Percentiles rank a stretch among this genome's conserved stretches.
Conservation (phyloP, 805 yeast species). For the Zygoascus bituminiphila region DNA sequence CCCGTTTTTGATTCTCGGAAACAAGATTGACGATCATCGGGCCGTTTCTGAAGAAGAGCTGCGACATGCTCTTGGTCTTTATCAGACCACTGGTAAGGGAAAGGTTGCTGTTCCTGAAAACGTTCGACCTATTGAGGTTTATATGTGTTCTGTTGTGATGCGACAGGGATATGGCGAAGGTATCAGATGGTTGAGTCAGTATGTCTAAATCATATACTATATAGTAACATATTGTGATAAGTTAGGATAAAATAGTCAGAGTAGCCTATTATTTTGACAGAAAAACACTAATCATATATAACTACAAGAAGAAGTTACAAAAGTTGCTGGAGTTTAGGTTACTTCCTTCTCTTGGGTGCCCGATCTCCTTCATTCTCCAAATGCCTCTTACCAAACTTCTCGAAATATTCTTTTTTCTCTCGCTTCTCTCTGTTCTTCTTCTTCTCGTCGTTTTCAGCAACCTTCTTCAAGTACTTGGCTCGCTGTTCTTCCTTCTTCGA, state of each 20-base stretch:
- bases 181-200: slow-evolving; percentile 96
- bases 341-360: neutral
- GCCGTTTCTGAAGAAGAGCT: slow-evolving; percentile 95
- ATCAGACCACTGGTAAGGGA: slow-evolving; percentile 86
- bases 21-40: slow-evolving; percentile 88
- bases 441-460: slow-evolving; percentile 65
- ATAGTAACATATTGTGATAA: too few species aligned
- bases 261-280: too few species aligned
- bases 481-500: slow-evolving; percentile 69
- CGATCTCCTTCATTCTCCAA: neutral
- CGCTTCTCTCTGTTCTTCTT: slow-evolving; percentile 70
- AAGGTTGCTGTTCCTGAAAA: slow-evolving; percentile 56
- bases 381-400: slow-evolving; percentile 33
- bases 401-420: slow-evolving; percentile 80
- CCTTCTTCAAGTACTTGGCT: slow-evolving; percentile 61
- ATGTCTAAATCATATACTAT: too few species aligned
- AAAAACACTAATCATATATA: too few species aligned
- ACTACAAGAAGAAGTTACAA: too few species aligned
- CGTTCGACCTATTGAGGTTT: slow-evolving; percentile 88
- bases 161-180: slow-evolving; percentile 99
- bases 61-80: slow-evolving; percentile 80
- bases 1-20: slow-evolving; percentile 91
- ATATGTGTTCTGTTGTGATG: slow-evolving; percentile 97
- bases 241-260: too few species aligned
- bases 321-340: too few species aligned